Base-by-base conservation (phyloP, 768 basidiomycete genomes). In the Lactarius tabidus region DNA sequence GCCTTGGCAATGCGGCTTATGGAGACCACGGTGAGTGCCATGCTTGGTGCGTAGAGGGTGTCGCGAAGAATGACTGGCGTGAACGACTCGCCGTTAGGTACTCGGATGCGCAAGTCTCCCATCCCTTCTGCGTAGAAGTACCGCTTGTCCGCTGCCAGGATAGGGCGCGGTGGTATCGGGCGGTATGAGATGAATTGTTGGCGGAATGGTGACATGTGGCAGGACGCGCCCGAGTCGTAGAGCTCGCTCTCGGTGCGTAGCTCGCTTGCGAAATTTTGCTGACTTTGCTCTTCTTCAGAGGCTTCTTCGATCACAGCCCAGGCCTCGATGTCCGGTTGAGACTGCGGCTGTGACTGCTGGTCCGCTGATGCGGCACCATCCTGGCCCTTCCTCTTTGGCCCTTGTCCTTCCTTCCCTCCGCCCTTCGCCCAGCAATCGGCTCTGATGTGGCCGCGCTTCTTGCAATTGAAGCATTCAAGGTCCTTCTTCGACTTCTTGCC, bases 401-500 rank as follows among this genome's bases (percentile, higher is more conserved):
- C 67, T 71, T 79, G 77, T 9, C 78, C 77, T 48, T 76, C 76
- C 66, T 76, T 75, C 51, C 77, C 76, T 33, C 78, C 75, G 14
- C 77, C 77, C 54, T 71, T 61, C 12, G 70, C 70, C 63, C 68
- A 79, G 61, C 78, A 79, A 15, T 75, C 58, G 20, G 64, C 61
- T 20, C 70, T 70, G 3, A 56, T 26, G 39, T 79, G 76, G 1
- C 76, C 72, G 41, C 36, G 57, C 68, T 65, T 71, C 60, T 62
- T 67, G 67, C 77, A 79, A 59, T 76, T 77, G 12, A 26, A 52
- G 60, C 77, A 77, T 41, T 64, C 31, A 7, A 54, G 41, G 23
- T 60, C 23, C n/a, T 41, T 26, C 28, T 51, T 62, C 20, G 17
- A 3, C 4, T 18, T 31, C 36, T 55, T 58, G 28, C 41, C 8